A percentile compares a stretch with the other conserved stretches of the same genome.
Evolutionary conservation across 441 rosid species (phyloP).

Genomic region (Syzygium syzygioides): DNA sequence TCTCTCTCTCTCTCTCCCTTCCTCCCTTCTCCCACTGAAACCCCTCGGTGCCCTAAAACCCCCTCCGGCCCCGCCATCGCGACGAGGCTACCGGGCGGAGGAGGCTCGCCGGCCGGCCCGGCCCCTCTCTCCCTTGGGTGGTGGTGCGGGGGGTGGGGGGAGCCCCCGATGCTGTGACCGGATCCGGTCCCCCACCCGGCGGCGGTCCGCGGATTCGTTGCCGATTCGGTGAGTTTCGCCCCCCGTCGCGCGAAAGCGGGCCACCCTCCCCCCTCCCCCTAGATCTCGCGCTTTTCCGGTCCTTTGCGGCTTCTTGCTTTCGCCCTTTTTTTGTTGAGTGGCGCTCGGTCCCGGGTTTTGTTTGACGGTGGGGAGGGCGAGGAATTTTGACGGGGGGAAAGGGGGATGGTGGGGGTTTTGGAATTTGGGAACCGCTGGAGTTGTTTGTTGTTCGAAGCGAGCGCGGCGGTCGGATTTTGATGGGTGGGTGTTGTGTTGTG

Average conservation of each 20-base stretch:
- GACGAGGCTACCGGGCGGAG: background rate
- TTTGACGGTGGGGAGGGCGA: background rate
- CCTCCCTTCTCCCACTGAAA: background rate
- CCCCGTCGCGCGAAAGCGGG: background rate
- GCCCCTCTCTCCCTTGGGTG: background rate
- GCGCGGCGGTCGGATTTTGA: background rate
- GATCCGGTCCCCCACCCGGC: background rate
- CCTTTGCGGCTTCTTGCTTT: background rate
- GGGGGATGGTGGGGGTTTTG: background rate
- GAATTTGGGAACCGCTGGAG: background rate
- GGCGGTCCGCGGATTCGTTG: background rate
- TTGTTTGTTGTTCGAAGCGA: background rate
- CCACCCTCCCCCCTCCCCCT: background rate
- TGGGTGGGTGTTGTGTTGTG: background rate
- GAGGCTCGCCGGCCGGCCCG: constrained; percentile 8
- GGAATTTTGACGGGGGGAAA: background rate
- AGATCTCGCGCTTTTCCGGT: background rate
- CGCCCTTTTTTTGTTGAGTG: background rate
- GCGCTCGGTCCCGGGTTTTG: background rate
- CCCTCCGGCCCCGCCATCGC: background rate
- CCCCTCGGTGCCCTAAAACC: background rate
- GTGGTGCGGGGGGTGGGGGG: too few relatives aligned
- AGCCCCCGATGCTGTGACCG: too few relatives aligned
- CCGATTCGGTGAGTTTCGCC: background rate
- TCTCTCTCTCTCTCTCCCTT: background rate